These are phyloP conservation scores for Pseudoperonospora humuli DNA, from an alignment of 352 stramenopile genomes.

Conservation along the genomic window DNA sequence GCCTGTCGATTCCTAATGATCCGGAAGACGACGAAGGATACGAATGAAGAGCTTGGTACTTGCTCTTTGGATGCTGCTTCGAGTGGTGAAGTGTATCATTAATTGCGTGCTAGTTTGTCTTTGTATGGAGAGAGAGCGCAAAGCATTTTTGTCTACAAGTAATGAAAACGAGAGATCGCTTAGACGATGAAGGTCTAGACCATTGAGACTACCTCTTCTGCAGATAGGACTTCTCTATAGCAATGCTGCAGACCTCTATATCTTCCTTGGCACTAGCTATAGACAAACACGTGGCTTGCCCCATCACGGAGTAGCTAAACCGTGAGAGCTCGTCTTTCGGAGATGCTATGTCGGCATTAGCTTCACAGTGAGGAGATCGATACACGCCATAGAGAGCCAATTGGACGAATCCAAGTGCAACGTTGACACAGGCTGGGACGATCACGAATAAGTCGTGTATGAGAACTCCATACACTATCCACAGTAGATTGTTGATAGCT, in stretches of 20 bases:
- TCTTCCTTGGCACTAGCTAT: slow-evolving; percentile 10
- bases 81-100: neutral
- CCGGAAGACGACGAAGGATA: slow-evolving; percentile 25
- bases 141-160: neutral
- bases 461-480: slow-evolving; percentile 56
- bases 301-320: slow-evolving; percentile 23
- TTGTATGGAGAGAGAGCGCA: neutral
- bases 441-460: slow-evolving; percentile 52
- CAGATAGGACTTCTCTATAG: slow-evolving; percentile 14
- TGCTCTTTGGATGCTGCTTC: neutral
- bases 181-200: slow-evolving; percentile 9
- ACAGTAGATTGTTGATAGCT: slow-evolving; percentile 66
- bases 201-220: slow-evolving; percentile 7
- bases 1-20: slow-evolving; percentile 54
- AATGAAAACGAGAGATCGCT: slow-evolving; percentile 5
- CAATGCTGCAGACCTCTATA: slow-evolving; percentile 29
- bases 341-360: slow-evolving; percentile 10
- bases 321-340: slow-evolving; percentile 15
- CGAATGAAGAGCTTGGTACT: slow-evolving; percentile 14
- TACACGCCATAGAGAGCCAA: slow-evolving; percentile 55
- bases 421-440: slow-evolving; percentile 40
- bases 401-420: slow-evolving; percentile 41
- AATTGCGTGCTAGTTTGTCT: neutral
- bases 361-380: slow-evolving; percentile 23
- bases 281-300: slow-evolving; percentile 3